These are phyloP conservation scores for Areca catechu DNA, from an alignment of 176 grass and related monocot genomes.

Conservation along the genomic window DNA sequence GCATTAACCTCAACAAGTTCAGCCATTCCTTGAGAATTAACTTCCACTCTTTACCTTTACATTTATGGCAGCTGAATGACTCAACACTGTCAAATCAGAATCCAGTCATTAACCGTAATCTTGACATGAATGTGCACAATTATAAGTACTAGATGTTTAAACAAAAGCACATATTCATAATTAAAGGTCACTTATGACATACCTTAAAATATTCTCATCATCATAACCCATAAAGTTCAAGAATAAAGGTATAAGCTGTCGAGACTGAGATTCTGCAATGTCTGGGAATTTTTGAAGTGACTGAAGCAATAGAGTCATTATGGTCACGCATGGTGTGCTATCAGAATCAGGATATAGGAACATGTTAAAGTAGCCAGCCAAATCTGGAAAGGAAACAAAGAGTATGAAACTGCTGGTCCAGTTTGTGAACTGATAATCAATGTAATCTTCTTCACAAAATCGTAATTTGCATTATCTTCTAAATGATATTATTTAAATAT, in stretches of 20 bases:
- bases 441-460: too few species aligned
- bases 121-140: too few species aligned
- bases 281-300: conserved; percentile 80
- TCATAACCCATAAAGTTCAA: conserved; percentile 83
- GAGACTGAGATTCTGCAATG: conserved; percentile 79
- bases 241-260: conserved; percentile 81
- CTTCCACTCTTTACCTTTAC: conserved; percentile 82
- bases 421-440: too few species aligned
- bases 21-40: conserved; percentile 87
- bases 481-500: too few species aligned
- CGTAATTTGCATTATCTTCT: too few species aligned
- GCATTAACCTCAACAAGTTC: conserved; percentile 64
- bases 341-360: conserved; percentile 49
- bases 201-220: conserved; percentile 45
- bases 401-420: background rate
- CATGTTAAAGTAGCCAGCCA: conserved; percentile 46
- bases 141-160: too few species aligned
- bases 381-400: conserved; percentile 45
- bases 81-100: conserved; percentile 41
- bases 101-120: conserved; percentile 14
- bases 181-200: conserved; percentile 2
- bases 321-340: conserved; percentile 51
- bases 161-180: too few species aligned
- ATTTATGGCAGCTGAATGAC: conserved; percentile 47
- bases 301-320: conserved; percentile 56